phyloP scores from a whole-genome alignment of 805 yeast species.

The Lipomyces orientalis region DNA sequence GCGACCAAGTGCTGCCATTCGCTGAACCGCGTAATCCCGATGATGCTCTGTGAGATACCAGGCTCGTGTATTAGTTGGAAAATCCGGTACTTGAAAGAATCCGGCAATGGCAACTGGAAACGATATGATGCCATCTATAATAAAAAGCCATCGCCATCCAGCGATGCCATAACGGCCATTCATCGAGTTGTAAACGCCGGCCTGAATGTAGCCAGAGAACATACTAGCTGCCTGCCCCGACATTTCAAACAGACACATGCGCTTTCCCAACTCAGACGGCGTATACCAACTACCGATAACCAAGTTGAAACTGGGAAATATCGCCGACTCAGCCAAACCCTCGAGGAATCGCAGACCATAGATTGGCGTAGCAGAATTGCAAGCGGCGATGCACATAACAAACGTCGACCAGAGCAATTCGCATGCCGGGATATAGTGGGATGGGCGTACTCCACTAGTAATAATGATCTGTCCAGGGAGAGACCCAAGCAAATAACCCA shows the following conservation, averaged over 20 bases:
- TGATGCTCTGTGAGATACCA: slow-evolving; percentile 15
- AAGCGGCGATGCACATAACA: slow-evolving; percentile 54
- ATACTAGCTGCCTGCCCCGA: slow-evolving; percentile 56
- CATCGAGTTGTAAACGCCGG: slow-evolving; percentile 49
- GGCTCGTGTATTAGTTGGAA: slow-evolving; percentile 21
- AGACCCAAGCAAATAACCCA: slow-evolving; percentile 45
- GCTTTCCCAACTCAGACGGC: slow-evolving; percentile 56
- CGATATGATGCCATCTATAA: slow-evolving; percentile 62
- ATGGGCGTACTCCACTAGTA: slow-evolving; percentile 38
- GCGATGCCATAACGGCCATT: slow-evolving; percentile 40
- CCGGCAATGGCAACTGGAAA: slow-evolving; percentile 50
- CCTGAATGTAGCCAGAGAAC: slow-evolving; percentile 59
- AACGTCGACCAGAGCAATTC: slow-evolving; percentile 72
- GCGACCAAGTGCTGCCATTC: slow-evolving; percentile 24
- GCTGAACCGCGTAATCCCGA: slow-evolving; percentile 16
- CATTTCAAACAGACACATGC: slow-evolving; percentile 45
- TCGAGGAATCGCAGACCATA: slow-evolving; percentile 68
- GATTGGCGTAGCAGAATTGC: slow-evolving; percentile 57
- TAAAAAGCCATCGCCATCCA: slow-evolving; percentile 63
- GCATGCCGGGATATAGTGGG: slow-evolving; percentile 55
- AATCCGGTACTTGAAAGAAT: slow-evolving; percentile 22
- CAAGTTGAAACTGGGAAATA: slow-evolving; percentile 54
- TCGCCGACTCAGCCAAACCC: slow-evolving; percentile 71
- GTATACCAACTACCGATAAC: slow-evolving; percentile 60
- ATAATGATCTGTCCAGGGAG: slow-evolving; percentile 46